These are phyloP conservation scores for Agrostemma githago DNA, from an alignment of 148 eudicot genomes.

Conservation along the genomic window DNA sequence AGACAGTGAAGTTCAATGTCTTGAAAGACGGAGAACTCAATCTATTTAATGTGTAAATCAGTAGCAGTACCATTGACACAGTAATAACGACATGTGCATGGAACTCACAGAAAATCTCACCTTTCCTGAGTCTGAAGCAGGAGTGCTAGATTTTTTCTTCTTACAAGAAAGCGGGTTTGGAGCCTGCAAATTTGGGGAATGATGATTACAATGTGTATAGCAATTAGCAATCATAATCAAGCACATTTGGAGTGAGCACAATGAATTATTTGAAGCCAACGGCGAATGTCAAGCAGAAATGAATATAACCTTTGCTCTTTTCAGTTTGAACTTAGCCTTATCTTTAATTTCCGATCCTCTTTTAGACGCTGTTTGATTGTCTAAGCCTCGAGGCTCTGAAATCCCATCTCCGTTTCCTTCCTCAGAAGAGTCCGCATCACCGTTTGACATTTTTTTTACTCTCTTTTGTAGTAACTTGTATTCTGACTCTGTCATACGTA, in stretches of 20 bases:
- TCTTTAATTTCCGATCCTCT: slow-evolving; percentile 41
- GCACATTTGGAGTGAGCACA: not conserved
- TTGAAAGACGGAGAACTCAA: too few relatives aligned
- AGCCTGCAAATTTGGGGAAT: slow-evolving; percentile 47
- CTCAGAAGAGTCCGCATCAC: slow-evolving; percentile 35
- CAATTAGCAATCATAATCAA: not conserved
- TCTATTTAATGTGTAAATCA: too few relatives aligned
- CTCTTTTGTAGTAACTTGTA: slow-evolving; percentile 41
- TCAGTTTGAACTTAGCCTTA: slow-evolving; percentile 67
- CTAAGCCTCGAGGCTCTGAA: slow-evolving; percentile 9
- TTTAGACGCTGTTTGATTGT: slow-evolving; percentile 26
- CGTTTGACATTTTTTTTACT: slow-evolving; percentile 24
- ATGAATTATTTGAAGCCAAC: not conserved
- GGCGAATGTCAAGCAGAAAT: not conserved
- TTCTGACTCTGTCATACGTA: slow-evolving; percentile 54
- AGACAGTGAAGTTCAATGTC: too few relatives aligned
- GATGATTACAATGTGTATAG: not conserved
- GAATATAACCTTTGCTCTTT: slow-evolving; percentile 60
- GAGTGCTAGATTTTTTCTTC: slow-evolving; percentile 44
- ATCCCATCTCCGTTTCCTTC: slow-evolving; percentile 32
- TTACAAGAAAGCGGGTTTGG: slow-evolving; percentile 91
- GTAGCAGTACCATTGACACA: too few relatives aligned
- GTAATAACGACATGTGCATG: not conserved
- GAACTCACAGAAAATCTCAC: slow-evolving; percentile 27
- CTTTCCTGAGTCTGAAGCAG: slow-evolving; percentile 30